A percentile compares a stretch with the other conserved stretches of the same genome.
Evolutionary conservation across 116 monocot genomes (phyloP).

Genomic region (Zostera marina): DNA sequence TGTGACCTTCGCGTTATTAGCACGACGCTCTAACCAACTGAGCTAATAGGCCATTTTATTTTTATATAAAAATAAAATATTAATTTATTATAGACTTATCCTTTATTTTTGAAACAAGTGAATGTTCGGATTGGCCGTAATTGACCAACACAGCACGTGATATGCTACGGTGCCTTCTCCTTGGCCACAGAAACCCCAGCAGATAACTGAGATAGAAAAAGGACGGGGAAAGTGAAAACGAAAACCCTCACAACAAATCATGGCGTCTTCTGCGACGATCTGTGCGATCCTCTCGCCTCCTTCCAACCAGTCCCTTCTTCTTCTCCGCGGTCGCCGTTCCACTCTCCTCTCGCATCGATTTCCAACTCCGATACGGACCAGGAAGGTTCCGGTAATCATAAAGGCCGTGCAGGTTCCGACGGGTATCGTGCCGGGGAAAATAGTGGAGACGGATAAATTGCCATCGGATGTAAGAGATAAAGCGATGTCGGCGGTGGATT

Average conservation of each 20-base stretch:
- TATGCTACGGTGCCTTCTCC: no score
- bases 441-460: constrained; percentile 76
- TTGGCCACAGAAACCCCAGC: no score
- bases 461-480: constrained; percentile 51
- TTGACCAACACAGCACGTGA: no score
- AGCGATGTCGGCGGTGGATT: constrained; percentile 67
- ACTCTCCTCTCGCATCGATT: neutral
- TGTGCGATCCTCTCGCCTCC: neutral
- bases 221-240: neutral
- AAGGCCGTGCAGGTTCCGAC: constrained; percentile 39
- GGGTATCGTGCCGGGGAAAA: constrained; percentile 31
- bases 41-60: constrained; percentile 41
- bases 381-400: constrained; percentile 13
- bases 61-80: no score
- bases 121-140: no score
- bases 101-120: no score
- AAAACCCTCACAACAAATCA: neutral
- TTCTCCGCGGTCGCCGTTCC: neutral
- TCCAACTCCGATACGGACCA: neutral
- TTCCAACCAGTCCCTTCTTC: neutral
- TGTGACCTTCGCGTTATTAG: constrained; percentile 94
- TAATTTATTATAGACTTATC: no score
- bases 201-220: no score
- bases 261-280: neutral
- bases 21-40: constrained; percentile 90